Conservation (phyloP, 2,329 filamentous ascomycete species). For the Talaromyces verruculosus region DNA sequence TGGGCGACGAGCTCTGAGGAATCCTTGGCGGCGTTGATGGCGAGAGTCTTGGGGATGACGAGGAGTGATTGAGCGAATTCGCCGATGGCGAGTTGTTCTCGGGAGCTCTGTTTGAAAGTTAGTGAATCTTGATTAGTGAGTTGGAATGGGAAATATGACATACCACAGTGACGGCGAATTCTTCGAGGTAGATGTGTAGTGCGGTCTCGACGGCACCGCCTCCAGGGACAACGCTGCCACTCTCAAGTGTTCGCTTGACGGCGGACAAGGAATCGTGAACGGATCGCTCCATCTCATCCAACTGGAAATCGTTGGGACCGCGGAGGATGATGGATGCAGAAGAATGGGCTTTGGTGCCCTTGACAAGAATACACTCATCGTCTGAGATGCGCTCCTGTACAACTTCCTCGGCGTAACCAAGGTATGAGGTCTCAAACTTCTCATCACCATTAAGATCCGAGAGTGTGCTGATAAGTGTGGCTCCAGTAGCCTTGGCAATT, state of each 20-base stretch:
- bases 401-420: conserved; percentile 92
- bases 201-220: conserved; percentile 98
- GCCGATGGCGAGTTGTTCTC: conserved; percentile 95
- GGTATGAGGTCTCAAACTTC: conserved; percentile 84
- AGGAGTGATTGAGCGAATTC: conserved; percentile 96
- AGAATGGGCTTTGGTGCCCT: conserved; percentile 90
- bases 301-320: conserved; percentile 90
- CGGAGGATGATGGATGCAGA: conserved; percentile 95
- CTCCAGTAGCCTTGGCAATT: conserved; percentile 94
- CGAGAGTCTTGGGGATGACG: conserved; percentile 91
- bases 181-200: conserved; percentile 97
- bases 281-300: conserved; percentile 99
- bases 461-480: conserved; percentile 85
- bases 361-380: conserved; percentile 95
- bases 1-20: conserved; percentile 92
- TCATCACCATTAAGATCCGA: conserved; percentile 98
- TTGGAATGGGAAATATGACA: conserved; percentile 33
- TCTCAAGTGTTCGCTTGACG: conserved; percentile 95
- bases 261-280: conserved; percentile 95
- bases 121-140: not conserved
- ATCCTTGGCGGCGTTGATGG: conserved; percentile 96
- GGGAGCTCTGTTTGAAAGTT: conserved; percentile 61
- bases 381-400: conserved; percentile 98
- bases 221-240: conserved; percentile 92
- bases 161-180: conserved; percentile 94